Conservation (phyloP, 805 yeast species). For the Peterozyma xylosa region DNA sequence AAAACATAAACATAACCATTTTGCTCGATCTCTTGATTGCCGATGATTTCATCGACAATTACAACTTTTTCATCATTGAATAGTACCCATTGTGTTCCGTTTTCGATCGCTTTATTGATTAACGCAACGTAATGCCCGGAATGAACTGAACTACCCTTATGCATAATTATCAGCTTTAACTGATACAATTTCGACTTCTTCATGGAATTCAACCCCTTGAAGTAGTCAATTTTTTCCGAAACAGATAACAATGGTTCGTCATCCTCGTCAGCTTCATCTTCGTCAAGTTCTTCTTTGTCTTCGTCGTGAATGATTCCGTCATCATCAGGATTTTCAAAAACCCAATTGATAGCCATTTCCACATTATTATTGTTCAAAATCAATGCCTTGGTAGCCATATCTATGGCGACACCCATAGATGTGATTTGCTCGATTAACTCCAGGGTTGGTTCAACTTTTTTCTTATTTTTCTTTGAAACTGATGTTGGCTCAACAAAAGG, state of each 20-base stretch:
- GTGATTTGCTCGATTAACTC: slow-evolving; percentile 40
- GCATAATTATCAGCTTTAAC: slow-evolving; percentile 68
- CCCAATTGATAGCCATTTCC: slow-evolving; percentile 86
- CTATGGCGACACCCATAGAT: slow-evolving; percentile 72
- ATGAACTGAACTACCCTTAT: slow-evolving; percentile 83
- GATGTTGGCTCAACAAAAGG: slow-evolving; percentile 35
- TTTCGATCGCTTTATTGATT: slow-evolving; percentile 36
- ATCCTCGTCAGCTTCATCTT: neutral
- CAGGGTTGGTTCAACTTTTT: slow-evolving; percentile 18
- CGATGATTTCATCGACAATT: slow-evolving; percentile 29
- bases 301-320: slow-evolving; percentile 44
- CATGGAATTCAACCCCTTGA: neutral
- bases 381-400: slow-evolving; percentile 70
- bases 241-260: neutral
- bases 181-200: slow-evolving; percentile 24
- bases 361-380: slow-evolving; percentile 48
- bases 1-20: slow-evolving; percentile 45
- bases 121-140: slow-evolving; percentile 91
- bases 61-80: slow-evolving; percentile 90
- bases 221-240: neutral
- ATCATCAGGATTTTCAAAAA: slow-evolving; percentile 76
- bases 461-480: slow-evolving; percentile 4
- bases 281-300: slow-evolving; percentile 8
- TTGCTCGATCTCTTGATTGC: slow-evolving; percentile 32
- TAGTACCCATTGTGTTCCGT: slow-evolving; percentile 54